Evolutionary conservation across 257 asterid genomes (phyloP), one percentile per base, ranked within the genome.

Genomic region (Leonotis leonurus): DNA sequence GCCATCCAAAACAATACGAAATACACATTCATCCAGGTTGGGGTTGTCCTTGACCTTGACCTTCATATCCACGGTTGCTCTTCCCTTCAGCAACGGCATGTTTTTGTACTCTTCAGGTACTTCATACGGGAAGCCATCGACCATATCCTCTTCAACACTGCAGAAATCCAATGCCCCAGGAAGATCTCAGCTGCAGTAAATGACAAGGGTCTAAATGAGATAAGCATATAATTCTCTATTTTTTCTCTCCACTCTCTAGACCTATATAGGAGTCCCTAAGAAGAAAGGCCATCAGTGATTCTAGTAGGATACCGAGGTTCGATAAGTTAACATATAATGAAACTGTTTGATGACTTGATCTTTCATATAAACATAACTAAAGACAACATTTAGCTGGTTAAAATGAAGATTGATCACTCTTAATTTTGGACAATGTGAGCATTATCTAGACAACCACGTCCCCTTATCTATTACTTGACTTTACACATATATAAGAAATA

Each of bases 121-220:
- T 79, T 93, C 97, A 36, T 79, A 89, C 0, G 99, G 99, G 72
- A 93, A 93, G 78, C 96, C 90, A 75, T 87, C 99, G 36, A 93
- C 87, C 99, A 93, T 89, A 72, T 93, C 96, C 85, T 93, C 99
- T 93, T 93, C 99, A 75, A 93, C 96, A 82, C 99, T 93, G 99
- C 97, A 89, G 95, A 92, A 92, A 92, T 67, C 91, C 86, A 92
- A 89, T 83, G 92, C 97, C 93, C 96, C 96, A 93, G 80, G 99
- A 85, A 89, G 96, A 89, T 87, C 97, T 93, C 99, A 93, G 99
- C 99, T 93, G 99, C 99, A 89, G 97, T 85, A 88, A 89, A 83
- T 89, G 81, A 87, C 86, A 87, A 87, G 94, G 84, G 78, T 70
- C 65, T 80, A 93, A 86, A 89, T 88, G 95, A 89, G 97, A 81